Evolutionary conservation across 192 early-diverging fungal genomes (phyloP), one percentile per base, ranked within the genome.

Genomic region (Lobosporangium transversale): DNA sequence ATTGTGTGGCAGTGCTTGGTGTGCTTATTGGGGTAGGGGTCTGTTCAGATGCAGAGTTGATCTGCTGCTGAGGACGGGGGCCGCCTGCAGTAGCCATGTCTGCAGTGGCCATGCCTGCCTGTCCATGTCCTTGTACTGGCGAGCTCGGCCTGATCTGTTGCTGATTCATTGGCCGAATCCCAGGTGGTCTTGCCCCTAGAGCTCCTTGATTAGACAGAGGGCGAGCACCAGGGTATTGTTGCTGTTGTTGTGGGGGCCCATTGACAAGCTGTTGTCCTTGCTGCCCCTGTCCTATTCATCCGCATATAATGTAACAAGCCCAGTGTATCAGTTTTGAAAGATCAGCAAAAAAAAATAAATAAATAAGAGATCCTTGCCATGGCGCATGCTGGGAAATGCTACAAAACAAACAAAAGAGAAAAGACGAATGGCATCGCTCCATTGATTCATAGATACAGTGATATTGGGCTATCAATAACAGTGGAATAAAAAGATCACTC

Each of bases 201-300:
- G 10, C 12, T 15, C 45, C 59, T 24, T 44, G 69, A 23, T 30
- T 21, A 2, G 59, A 53, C 17, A 24, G 11, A 20, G 64, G 73
- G 2, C 52, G 66, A 14, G 23, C 58, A 53, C 64, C 73, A 57
- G 53, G 24, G 30, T 62, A 43, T 31, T 65, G 63, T 33, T 65
- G 70, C 30, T 74, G 70, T 4, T 75, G 70, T 0, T 40, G 55
- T 35, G 54, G 62, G 37, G 51, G 8, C 35, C 63, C 62, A 53
- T 55, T 58, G 50, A 53, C 32, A 14, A 54, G 48, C 1, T 54
- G 66, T 53, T 55, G 45, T 18, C 47, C 45, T 33, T 50, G 66
- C 32, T 48, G 53, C 8, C 57, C 62, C 30, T 44, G 32, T 9
- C 66, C 66, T 68, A 52, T 40, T 36, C 15, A 36, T 37, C 6